A percentile compares a stretch with the other conserved stretches of the same genome.
Evolutionary conservation across 1,284 basidiomycete species (phyloP).

Genomic region (Puccinia brachypodii): DNA sequence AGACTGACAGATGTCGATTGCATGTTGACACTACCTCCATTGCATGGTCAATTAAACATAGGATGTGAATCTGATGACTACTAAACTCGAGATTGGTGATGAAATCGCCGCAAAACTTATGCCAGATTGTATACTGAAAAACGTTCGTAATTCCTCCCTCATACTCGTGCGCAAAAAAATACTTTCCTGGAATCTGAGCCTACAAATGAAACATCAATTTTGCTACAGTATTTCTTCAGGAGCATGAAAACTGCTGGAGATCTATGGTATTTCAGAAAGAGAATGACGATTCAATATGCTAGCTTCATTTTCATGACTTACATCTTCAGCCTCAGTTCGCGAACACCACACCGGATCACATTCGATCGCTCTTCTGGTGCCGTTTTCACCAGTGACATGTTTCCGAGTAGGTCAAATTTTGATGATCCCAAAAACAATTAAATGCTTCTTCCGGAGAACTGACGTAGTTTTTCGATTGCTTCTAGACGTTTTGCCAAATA

Average conservation of each 20-base stretch:
- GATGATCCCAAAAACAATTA: not conserved
- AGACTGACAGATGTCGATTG: not conserved
- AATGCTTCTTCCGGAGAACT: not conserved
- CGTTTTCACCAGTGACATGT: slow-evolving; percentile 83
- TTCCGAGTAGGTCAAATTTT: slow-evolving; percentile 67
- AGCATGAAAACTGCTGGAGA: slow-evolving; percentile 82
- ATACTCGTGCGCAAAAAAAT: not conserved
- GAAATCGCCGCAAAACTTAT: slow-evolving; percentile 86
- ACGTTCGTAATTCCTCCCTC: slow-evolving; percentile 62
- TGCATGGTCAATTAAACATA: not conserved
- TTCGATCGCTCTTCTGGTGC: slow-evolving; percentile 83
- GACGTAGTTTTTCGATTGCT: not conserved
- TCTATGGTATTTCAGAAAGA: slow-evolving; percentile 95
- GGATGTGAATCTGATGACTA: slow-evolving; percentile 47
- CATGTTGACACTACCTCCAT: not conserved
- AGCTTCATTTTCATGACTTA: slow-evolving; percentile 90
- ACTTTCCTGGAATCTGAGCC: slow-evolving; percentile 2
- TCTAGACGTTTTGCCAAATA: slow-evolving; percentile 59
- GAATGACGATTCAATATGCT: slow-evolving; percentile 88
- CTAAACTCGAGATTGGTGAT: slow-evolving; percentile 86
- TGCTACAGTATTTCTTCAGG: slow-evolving; percentile 77
- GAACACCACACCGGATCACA: slow-evolving; percentile 81
- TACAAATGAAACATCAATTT: slow-evolving; percentile 15
- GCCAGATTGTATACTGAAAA: slow-evolving; percentile 81
- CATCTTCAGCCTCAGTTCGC: slow-evolving; percentile 77